phyloP scores from a whole-genome alignment of 1,284 basidiomycete genomes.

The Clitocybe nebularis region DNA sequence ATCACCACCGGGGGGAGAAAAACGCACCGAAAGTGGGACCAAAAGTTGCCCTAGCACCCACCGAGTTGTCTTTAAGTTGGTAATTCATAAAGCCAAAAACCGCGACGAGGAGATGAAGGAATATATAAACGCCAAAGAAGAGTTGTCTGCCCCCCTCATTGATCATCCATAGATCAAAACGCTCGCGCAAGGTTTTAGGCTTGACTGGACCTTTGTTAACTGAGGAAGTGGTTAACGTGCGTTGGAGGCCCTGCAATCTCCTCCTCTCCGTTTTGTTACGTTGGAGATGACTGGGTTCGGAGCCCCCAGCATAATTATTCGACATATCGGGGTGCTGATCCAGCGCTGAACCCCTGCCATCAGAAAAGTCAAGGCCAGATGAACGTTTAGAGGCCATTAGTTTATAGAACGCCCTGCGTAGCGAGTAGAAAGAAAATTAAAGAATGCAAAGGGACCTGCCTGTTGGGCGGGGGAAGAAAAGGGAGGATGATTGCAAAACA shows the following conservation, averaged over 20 bases:
- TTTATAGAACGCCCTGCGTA: slow-evolving; percentile 31
- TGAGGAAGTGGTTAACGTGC: slow-evolving; percentile 40
- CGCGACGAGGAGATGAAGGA: slow-evolving; percentile 73
- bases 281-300: slow-evolving; percentile 47
- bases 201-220: slow-evolving; percentile 26
- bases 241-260: slow-evolving; percentile 76
- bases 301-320: slow-evolving; percentile 27
- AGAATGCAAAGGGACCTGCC: slow-evolving; percentile 43
- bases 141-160: slow-evolving; percentile 79
- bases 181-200: slow-evolving; percentile 38
- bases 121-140: slow-evolving; percentile 74
- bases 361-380: slow-evolving; percentile 71
- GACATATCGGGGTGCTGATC: slow-evolving; percentile 53
- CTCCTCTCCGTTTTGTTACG: slow-evolving; percentile 78
- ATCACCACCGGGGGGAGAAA: neutral
- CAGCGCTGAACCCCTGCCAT: slow-evolving; percentile 42
- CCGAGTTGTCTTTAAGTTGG: slow-evolving; percentile 71
- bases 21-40: slow-evolving; percentile 73
- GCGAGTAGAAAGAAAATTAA: slow-evolving; percentile 20
- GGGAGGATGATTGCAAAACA: slow-evolving; percentile 23
- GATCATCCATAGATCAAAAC: slow-evolving; percentile 79
- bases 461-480: slow-evolving; percentile 32
- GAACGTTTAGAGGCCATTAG: slow-evolving; percentile 42
- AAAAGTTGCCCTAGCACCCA: slow-evolving; percentile 60
- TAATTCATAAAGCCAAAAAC: slow-evolving; percentile 76